Evolutionary conservation across 2,329 filamentous ascomycete genomes (phyloP).

Genomic region (Trichocomaceae sp.): DNA sequence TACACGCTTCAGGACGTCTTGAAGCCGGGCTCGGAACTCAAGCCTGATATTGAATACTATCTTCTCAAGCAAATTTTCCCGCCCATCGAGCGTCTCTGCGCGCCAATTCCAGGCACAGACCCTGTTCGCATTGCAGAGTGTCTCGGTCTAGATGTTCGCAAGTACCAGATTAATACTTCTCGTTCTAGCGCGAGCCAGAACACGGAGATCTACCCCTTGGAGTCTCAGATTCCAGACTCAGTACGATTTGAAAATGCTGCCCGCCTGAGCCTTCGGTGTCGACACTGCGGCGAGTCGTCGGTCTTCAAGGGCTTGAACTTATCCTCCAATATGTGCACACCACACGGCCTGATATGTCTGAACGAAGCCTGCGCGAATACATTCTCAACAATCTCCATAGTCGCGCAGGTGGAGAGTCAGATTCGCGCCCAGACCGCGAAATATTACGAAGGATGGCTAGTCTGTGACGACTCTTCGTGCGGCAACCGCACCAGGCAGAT

Average conservation of each 20-base stretch:
- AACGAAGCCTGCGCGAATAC: slow-evolving; percentile 55
- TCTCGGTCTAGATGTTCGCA: slow-evolving; percentile 80
- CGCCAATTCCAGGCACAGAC: slow-evolving; percentile 89
- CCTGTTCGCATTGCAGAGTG: slow-evolving; percentile 85
- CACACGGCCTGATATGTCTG: slow-evolving; percentile 68
- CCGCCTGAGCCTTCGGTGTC: slow-evolving; percentile 71
- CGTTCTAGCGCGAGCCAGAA: slow-evolving; percentile 48
- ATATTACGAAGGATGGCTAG: slow-evolving; percentile 90
- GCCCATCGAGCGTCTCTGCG: slow-evolving; percentile 93
- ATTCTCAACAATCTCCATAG: slow-evolving; percentile 65
- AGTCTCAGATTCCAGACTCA: slow-evolving; percentile 87
- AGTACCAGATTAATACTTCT: slow-evolving; percentile 67
- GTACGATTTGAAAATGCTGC: slow-evolving; percentile 79
- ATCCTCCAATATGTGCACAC: slow-evolving; percentile 56
- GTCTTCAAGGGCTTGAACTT: slow-evolving; percentile 68
- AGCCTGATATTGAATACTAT: slow-evolving; percentile 95
- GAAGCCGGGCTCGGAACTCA: slow-evolving; percentile 66
- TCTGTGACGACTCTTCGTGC: slow-evolving; percentile 84
- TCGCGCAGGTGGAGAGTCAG: slow-evolving; percentile 80
- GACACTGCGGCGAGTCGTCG: slow-evolving; percentile 65
- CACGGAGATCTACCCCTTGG: slow-evolving; percentile 77
- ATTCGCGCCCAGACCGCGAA: slow-evolving; percentile 69
- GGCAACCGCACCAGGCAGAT: slow-evolving; percentile 83
- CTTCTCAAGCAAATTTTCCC: slow-evolving; percentile 97
- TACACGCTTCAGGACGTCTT: slow-evolving; percentile 79